These are phyloP conservation scores for Wickerhamomyces xylosicus DNA, from an alignment of 805 yeast species.

Conservation along the genomic window DNA sequence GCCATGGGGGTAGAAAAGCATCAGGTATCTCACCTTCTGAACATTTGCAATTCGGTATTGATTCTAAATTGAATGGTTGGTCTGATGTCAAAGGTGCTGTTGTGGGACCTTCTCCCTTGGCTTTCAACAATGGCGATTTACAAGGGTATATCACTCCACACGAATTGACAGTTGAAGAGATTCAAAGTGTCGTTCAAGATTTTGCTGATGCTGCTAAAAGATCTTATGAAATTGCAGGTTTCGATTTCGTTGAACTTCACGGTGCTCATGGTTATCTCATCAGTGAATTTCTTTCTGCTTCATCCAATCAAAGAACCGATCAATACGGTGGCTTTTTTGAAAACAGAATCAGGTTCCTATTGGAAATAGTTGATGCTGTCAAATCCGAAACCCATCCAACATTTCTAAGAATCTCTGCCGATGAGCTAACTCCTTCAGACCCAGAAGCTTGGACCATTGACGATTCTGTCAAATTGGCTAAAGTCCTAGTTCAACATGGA, in stretches of 20 bases:
- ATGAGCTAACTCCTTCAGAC: constrained; percentile 8
- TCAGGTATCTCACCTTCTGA: constrained; percentile 23
- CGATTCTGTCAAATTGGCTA: constrained; percentile 24
- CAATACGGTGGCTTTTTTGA: constrained; percentile 55
- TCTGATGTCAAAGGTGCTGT: constrained; percentile 25
- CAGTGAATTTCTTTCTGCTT: constrained; percentile 34
- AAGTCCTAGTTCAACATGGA: constrained; percentile 24
- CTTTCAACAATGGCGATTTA: constrained; percentile 9
- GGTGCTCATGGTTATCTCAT: constrained; percentile 44
- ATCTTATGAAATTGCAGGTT: constrained; percentile 39
- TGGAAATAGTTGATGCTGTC: constrained; percentile 39
- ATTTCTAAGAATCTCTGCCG: constrained; percentile 20
- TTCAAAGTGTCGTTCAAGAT: constrained; percentile 27
- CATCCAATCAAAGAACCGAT: constrained; percentile 43
- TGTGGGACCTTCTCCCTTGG: constrained; percentile 34
- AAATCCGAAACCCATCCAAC: constrained; percentile 27
- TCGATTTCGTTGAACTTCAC: constrained; percentile 55
- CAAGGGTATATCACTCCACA: constrained; percentile 22
- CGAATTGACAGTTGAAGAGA: constrained; percentile 33
- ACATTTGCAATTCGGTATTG: constrained; percentile 22
- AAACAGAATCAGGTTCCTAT: constrained; percentile 39
- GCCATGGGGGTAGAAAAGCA: constrained; percentile 45
- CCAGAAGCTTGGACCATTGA: constrained; percentile 14
- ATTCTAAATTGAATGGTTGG: constrained; percentile 30
- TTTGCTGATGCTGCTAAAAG: constrained; percentile 38